Conservation (phyloP, 208 protist species). For the Phytomonas sp. region DNA sequence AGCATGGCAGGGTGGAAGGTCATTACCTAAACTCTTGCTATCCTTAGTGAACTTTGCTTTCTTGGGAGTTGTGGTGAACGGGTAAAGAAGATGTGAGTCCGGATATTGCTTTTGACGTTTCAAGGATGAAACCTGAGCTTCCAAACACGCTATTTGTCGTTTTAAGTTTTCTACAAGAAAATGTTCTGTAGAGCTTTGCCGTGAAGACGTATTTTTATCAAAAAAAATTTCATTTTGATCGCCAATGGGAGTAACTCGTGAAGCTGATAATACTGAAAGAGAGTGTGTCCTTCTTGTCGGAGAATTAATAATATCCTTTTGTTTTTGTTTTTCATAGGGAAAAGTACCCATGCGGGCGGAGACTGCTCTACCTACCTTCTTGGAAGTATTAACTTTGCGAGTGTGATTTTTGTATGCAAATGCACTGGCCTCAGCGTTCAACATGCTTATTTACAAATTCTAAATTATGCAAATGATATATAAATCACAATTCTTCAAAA, state of each 20-base stretch:
- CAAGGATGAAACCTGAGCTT: conserved; percentile 30
- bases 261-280: not conserved
- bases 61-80: not conserved
- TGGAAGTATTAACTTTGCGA: not conserved
- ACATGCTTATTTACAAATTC: not conserved
- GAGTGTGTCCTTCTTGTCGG: not conserved
- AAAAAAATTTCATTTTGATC: not conserved
- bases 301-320: not conserved
- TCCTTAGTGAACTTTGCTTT: not conserved
- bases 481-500: not conserved
- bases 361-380: not conserved
- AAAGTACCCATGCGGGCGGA: not conserved
- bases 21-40: not conserved
- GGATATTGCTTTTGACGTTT: conserved; percentile 3
- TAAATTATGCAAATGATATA: not conserved
- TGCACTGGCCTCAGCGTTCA: not conserved
- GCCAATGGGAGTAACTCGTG: not conserved
- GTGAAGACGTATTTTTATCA: not conserved
- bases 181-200: conserved; percentile 19
- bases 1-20: not conserved
- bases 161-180: conserved; percentile 63
- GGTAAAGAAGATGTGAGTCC: not conserved
- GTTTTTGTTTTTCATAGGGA: not conserved
- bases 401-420: not conserved
- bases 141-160: conserved; percentile 49